Conservation (phyloP, 371 early-diverging fungal species). For the Lichtheimia ramosa region DNA sequence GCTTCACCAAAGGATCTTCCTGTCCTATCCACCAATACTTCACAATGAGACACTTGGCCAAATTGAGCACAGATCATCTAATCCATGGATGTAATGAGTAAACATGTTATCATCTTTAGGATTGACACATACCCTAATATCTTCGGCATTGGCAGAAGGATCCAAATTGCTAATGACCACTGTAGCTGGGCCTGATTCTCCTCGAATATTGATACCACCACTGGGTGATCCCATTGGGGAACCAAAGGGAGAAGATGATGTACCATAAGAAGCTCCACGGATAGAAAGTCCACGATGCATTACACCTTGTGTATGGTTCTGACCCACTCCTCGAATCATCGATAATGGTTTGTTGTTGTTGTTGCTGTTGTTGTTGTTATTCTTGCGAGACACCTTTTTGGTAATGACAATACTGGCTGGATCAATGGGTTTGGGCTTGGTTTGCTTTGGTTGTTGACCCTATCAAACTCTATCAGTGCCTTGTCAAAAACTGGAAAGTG, state of each 20-base stretch:
- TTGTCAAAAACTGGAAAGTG: background rate
- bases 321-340: background rate
- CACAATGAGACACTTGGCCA: constrained; percentile 40
- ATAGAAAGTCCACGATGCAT: constrained; percentile 10
- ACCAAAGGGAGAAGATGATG: background rate
- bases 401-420: constrained; percentile 22
- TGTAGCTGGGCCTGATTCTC: constrained; percentile 51
- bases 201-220: constrained; percentile 40
- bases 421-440: constrained; percentile 1
- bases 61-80: constrained; percentile 38
- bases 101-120: background rate
- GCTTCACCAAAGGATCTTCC: constrained; percentile 51
- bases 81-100: background rate
- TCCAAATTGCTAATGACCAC: constrained; percentile 61
- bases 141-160: constrained; percentile 54
- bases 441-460: background rate
- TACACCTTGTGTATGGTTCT: background rate
- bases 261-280: constrained; percentile 26
- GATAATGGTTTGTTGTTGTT: background rate
- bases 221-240: background rate
- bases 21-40: constrained; percentile 34
- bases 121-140: constrained; percentile 47
- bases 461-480: background rate
- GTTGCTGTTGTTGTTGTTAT: background rate
- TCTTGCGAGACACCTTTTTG: constrained; percentile 2